Base-by-base conservation (phyloP, 495 filamentous ascomycete species). In the Podospora comata region DNA sequence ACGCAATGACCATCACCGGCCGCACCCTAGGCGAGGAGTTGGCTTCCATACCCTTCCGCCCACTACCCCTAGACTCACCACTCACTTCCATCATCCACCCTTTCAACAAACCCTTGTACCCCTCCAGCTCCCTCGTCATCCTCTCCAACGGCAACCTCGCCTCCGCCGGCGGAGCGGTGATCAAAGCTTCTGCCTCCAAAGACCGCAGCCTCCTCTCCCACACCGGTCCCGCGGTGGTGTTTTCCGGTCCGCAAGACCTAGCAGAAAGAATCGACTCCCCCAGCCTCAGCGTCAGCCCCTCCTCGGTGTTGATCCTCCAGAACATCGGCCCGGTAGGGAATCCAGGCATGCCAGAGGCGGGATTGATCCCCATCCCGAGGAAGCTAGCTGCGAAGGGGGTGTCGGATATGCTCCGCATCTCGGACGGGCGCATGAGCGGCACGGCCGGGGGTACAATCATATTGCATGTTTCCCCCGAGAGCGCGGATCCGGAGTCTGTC, bases 391-490 rank as follows among this genome's bases (percentile, higher is more conserved):
- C 76, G 2, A 71, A 75, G n/a, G 88, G 88, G 0, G 86, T 90
- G 0, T 75, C 75, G 57, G 89, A 90, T 74, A 91, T 91, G 89
- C 74, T 91, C 54, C 78, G 89, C 0, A 74, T 91, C 1, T 88
- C 85, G 0, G 89, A 91, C 71, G 88, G 89, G 0, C 75, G 89
- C 15, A 90, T 91, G 87, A 87, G 85, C 48, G 88, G 89, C 0
- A 91, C 88, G 0, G 89, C 89, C 0, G 88, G 87, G 0, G 88
- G 89, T 1, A 90, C 87, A 0, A 88, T 91, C n/a, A 79, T 89
- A 0, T 76, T 91, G 54, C 88, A 90, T 73, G 81, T 90, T 2
- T 85, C 84, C 19, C 89, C 88, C 0, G 89, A 91, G 74, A 83
- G 85, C 44, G 87, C 81, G 4, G 72, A 87, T 44, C 83, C 86